Evolutionary conservation across 2,329 filamentous ascomycete species (phyloP).

Genomic region (Colletotrichum tropicale): DNA sequence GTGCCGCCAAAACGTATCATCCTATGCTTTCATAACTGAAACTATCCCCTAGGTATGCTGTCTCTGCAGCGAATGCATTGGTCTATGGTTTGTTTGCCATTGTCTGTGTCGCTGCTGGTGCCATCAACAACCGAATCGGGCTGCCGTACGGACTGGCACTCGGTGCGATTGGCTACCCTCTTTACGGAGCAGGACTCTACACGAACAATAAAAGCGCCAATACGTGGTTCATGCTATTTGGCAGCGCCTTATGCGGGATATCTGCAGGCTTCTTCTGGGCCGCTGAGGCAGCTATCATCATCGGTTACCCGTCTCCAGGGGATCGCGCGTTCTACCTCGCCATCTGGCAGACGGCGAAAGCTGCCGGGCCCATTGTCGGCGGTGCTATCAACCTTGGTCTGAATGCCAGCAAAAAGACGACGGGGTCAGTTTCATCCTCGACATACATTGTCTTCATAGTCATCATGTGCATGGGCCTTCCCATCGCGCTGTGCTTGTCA

Average conservation of each 20-base stretch:
- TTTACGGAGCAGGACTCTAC: background rate
- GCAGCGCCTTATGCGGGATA: constrained; percentile 54
- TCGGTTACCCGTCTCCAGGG: constrained; percentile 57
- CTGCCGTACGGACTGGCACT: background rate
- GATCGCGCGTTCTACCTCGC: constrained; percentile 3
- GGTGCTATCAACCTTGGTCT: constrained; percentile 71
- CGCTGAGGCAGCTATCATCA: constrained; percentile 40
- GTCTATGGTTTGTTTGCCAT: constrained; percentile 3
- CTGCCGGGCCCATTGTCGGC: constrained; percentile 50
- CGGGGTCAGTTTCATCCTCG: constrained; percentile 67
- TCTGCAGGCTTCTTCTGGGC: constrained; percentile 41
- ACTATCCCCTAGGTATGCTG: background rate
- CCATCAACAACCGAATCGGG: constrained; percentile 1
- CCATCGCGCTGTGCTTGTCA: constrained; percentile 64
- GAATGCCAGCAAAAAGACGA: constrained; percentile 57
- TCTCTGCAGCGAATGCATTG: background rate
- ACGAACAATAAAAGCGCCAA: constrained; percentile 28
- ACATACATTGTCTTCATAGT: constrained; percentile 72
- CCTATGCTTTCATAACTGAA: background rate
- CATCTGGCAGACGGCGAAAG: constrained; percentile 1
- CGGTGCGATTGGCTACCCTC: background rate
- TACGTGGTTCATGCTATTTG: constrained; percentile 68
- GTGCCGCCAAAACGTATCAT: background rate
- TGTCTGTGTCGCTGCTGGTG: background rate
- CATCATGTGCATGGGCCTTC: constrained; percentile 64